A percentile compares a stretch with the other conserved stretches of the same genome.
phyloP scores from a whole-genome alignment of 2,329 filamentous ascomycete species.

The Tolypocladium tundrense region DNA sequence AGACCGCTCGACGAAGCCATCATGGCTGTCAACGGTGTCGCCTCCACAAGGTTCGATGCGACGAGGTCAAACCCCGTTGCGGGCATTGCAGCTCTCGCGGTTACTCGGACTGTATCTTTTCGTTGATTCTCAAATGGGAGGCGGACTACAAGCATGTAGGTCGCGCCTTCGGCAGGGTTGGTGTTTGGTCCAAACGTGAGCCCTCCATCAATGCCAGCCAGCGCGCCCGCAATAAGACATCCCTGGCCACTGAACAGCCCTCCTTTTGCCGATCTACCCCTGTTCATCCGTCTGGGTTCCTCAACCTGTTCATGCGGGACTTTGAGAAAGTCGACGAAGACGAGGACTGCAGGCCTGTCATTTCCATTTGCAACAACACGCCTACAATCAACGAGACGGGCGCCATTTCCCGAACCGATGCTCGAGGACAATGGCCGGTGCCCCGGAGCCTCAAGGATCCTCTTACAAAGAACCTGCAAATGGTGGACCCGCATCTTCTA shows the following conservation, averaged over 20 bases:
- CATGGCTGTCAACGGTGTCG: conserved; percentile 13
- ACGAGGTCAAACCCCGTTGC: conserved; percentile 11
- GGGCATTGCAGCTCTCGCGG: conserved; percentile 10
- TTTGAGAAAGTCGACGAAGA: background rate
- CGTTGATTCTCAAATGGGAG: conserved; percentile 15
- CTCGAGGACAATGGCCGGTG: background rate
- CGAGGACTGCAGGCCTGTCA: background rate
- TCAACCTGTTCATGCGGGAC: background rate
- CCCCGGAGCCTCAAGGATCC: background rate
- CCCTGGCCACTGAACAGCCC: background rate
- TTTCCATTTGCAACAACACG: background rate
- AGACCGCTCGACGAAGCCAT: conserved; percentile 9
- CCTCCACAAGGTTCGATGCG: conserved; percentile 12
- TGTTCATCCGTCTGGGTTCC: background rate
- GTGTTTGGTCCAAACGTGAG: conserved; percentile 15
- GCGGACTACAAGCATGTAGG: conserved; percentile 14
- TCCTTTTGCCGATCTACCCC: background rate
- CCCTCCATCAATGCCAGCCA: background rate
- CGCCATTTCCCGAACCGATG: background rate
- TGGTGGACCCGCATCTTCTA: background rate
- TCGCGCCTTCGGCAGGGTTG: conserved; percentile 17
- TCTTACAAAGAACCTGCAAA: background rate
- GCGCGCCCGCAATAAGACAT: background rate
- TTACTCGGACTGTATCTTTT: conserved; percentile 7
- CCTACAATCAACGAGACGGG: background rate